phyloP scores from a whole-genome alignment of 2,329 filamentous ascomycete genomes.

The Hirsutella rhossiliensis region DNA sequence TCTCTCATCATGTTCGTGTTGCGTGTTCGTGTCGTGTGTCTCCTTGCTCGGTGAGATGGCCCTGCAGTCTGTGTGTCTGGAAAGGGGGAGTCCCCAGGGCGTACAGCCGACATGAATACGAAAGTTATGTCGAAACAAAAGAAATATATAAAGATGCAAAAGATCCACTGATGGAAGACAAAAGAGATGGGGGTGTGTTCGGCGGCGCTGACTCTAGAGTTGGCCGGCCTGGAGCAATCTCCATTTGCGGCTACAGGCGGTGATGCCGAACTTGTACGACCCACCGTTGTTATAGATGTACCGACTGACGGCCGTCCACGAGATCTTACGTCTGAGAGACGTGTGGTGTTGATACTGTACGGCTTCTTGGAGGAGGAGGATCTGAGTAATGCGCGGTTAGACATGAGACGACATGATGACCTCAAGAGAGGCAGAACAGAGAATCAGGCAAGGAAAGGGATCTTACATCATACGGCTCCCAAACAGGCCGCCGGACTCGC shows the following conservation, averaged over 20 bases:
- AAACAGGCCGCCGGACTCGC: conserved; percentile 3
- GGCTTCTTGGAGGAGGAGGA: conserved; percentile 30
- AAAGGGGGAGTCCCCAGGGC: no score
- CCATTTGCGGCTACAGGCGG: conserved; percentile 48
- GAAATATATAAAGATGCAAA: no score
- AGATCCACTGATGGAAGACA: no score
- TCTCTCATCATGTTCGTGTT: no score
- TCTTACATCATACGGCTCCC: conserved; percentile 1
- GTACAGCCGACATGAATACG: no score
- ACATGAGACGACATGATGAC: neutral
- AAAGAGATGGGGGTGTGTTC: no score
- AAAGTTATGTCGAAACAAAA: no score
- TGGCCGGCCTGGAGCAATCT: neutral
- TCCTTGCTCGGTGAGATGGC: no score
- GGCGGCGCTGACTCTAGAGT: neutral
- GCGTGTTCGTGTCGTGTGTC: no score
- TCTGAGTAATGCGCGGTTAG: conserved; percentile 15
- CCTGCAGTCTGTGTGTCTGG: no score
- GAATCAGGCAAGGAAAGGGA: neutral
- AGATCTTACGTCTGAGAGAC: conserved; percentile 24
- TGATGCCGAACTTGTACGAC: conserved; percentile 46
- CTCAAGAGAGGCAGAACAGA: neutral
- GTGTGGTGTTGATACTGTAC: conserved; percentile 22
- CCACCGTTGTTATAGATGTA: conserved; percentile 40
- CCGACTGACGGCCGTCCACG: conserved; percentile 45